A percentile compares a stretch with the other conserved stretches of the same genome.
Evolutionary conservation across 345 rosid species (phyloP).

Genomic region (Hirschfeldia incana): DNA sequence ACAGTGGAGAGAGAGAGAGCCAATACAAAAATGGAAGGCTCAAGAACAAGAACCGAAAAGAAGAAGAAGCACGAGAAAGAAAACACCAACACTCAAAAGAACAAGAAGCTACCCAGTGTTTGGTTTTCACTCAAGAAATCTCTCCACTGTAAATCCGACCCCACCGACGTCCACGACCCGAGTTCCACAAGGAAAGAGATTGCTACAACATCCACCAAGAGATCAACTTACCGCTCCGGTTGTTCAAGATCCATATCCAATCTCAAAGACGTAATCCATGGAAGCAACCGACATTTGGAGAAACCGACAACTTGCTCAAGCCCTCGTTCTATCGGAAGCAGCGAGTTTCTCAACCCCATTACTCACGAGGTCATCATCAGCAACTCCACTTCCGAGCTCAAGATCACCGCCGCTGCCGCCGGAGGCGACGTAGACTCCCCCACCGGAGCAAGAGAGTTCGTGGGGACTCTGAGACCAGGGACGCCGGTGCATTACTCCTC

Average conservation of each 20-base stretch:
- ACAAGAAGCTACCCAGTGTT: constrained; percentile 55
- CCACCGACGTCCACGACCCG: constrained; percentile 59
- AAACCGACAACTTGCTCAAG: constrained; percentile 87
- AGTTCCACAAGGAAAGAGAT: constrained; percentile 52
- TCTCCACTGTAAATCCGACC: constrained; percentile 58
- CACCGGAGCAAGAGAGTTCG: constrained; percentile 49
- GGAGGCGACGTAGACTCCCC: constrained; percentile 29
- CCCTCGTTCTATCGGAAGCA: constrained; percentile 97
- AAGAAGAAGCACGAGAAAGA: constrained; percentile 4
- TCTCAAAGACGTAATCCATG: constrained; percentile 94
- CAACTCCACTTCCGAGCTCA: constrained; percentile 88
- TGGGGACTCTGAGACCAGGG: constrained; percentile 39
- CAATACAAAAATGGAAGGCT: constrained; percentile 21
- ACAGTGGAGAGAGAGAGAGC: neutral
- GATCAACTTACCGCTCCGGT: constrained; percentile 55
- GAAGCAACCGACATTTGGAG: constrained; percentile 81
- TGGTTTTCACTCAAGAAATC: constrained; percentile 67
- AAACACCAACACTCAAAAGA: neutral
- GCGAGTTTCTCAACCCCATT: constrained; percentile 94
- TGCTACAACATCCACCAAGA: constrained; percentile 65
- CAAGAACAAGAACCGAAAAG: constrained; percentile 21
- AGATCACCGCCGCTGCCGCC: constrained; percentile 70
- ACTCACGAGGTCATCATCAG: constrained; percentile 90
- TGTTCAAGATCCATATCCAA: constrained; percentile 97
- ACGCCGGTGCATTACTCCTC: constrained; percentile 79